Evolutionary conservation across 2,329 filamentous ascomycete species (phyloP).

Genomic region (Clarireedia paspali): DNA sequence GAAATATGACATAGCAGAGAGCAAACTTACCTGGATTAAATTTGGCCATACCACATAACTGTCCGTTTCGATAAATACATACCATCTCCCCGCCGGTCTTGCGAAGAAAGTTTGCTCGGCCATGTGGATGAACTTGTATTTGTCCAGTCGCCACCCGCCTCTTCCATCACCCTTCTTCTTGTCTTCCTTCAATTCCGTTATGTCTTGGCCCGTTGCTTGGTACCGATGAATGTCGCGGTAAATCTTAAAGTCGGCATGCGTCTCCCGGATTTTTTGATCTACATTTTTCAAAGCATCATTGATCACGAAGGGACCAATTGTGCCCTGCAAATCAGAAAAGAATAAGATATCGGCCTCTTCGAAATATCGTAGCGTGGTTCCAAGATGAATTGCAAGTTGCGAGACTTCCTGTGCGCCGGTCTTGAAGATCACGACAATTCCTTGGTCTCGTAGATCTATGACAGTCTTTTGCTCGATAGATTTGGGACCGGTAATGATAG

Average conservation of each 20-base stretch:
- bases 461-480: constrained; percentile 10
- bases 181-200: constrained; percentile 30
- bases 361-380: constrained; percentile 44
- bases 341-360: constrained; percentile 39
- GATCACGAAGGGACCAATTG: constrained; percentile 37
- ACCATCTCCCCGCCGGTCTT: constrained; percentile 48
- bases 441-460: constrained; percentile 10
- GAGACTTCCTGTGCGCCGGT: constrained; percentile 48
- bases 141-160: constrained; percentile 48
- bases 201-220: constrained; percentile 37
- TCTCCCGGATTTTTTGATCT: constrained; percentile 34
- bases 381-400: constrained; percentile 45
- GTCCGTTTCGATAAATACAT: constrained; percentile 51
- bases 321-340: constrained; percentile 49
- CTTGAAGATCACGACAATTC: constrained; percentile 41
- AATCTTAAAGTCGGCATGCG: constrained; percentile 39
- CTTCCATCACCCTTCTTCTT: constrained; percentile 8
- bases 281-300: constrained; percentile 41
- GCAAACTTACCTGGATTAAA: constrained; percentile 28
- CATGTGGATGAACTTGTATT: constrained; percentile 56
- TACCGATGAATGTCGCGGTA: constrained; percentile 37
- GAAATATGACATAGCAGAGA: no score
- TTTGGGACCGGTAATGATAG: background rate
- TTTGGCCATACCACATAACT: constrained; percentile 49
- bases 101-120: constrained; percentile 44